Evolutionary conservation across 75 land plant genomes (phyloP), one percentile per base, ranked within the genome.

Genomic region (Isoetes taiwanensis): DNA sequence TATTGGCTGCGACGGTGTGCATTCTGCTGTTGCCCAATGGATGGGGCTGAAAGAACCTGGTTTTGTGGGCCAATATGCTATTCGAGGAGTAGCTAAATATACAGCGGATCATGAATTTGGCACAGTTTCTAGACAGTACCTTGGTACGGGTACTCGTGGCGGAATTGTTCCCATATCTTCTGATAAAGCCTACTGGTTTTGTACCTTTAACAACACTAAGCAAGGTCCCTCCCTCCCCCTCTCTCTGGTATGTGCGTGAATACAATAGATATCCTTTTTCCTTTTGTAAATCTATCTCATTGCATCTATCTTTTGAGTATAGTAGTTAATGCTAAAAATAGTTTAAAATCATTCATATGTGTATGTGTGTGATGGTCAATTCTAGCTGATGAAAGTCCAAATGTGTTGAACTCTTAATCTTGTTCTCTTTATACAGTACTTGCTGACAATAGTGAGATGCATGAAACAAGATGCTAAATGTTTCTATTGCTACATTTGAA

Each of bases 1-100:
- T 32, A 74, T 94, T 32, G 99, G 96, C 3, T 88, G 90, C 57
- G 99, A 94, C 75, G 99, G 99, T 3, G 72, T 77, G 11, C 62
- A 77, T 0, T 94, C 99, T 11, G 76, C 74, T 10, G 76, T 94
- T 1, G 96, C 90, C 1, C 43, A 37, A 24, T 72, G 75, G 75
- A 54, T 79, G 31, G 75, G 79, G 2, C 58, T 78, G 8, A 3
- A 23, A 8, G 52, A 41, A 0, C 68, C 79, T 0, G 34, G 64
- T 1, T 32, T 52, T 2, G 58, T 66, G 0, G 82, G 79, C 2
- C 65, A 73, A 8, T 28, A 28, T n/a, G 72, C 76, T 4, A 40
- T 63, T 2, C 64, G 79, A 20, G 84, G 74, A 1, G 21, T 77
- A 38, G 61, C 74, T 0, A 57, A 20, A 0, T 78, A 42, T 34